These are phyloP conservation scores for Penicillium roqueforti DNA, from an alignment of 495 filamentous ascomycete species.

Conservation along the genomic window DNA sequence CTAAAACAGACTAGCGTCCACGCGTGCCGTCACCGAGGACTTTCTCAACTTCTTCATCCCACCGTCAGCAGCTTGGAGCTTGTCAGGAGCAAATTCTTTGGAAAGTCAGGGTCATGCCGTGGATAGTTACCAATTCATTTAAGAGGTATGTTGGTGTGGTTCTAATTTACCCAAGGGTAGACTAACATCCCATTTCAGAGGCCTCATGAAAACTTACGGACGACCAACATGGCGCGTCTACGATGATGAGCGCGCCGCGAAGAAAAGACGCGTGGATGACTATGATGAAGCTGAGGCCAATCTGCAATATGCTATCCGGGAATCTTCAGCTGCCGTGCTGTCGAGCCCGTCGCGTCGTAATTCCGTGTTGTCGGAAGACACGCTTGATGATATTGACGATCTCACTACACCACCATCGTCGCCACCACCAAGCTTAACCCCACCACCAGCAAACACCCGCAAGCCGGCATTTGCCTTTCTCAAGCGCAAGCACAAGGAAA, in stretches of 20 bases:
- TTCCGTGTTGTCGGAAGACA: constrained; percentile 44
- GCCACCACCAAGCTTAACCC: constrained; percentile 54
- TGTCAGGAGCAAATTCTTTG: constrained; percentile 9
- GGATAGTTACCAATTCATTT: constrained; percentile 56
- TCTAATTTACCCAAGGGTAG: background rate
- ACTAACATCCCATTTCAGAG: constrained; percentile 25
- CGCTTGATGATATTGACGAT: constrained; percentile 43
- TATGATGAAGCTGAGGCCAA: constrained; percentile 47
- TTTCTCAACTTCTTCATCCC: constrained; percentile 10
- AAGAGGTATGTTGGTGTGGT: constrained; percentile 42
- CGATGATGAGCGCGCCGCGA: constrained; percentile 44
- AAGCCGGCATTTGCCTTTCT: constrained; percentile 52
- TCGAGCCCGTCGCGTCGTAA: constrained; percentile 50
- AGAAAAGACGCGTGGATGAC: constrained; percentile 48
- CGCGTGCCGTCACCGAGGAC: constrained; percentile 30
- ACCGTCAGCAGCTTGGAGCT: too few species aligned
- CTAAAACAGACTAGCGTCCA: constrained; percentile 31
- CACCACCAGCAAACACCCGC: constrained; percentile 51
- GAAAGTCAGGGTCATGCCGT: constrained; percentile 46
- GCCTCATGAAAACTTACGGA: constrained; percentile 53
- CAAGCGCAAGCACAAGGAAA: constrained; percentile 49
- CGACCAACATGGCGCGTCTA: constrained; percentile 48
- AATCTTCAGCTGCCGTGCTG: constrained; percentile 45
- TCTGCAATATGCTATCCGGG: constrained; percentile 46
- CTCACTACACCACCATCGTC: constrained; percentile 49